Base-by-base conservation (phyloP, 768 basidiomycete genomes). In the Fistulinella prunicolor region DNA sequence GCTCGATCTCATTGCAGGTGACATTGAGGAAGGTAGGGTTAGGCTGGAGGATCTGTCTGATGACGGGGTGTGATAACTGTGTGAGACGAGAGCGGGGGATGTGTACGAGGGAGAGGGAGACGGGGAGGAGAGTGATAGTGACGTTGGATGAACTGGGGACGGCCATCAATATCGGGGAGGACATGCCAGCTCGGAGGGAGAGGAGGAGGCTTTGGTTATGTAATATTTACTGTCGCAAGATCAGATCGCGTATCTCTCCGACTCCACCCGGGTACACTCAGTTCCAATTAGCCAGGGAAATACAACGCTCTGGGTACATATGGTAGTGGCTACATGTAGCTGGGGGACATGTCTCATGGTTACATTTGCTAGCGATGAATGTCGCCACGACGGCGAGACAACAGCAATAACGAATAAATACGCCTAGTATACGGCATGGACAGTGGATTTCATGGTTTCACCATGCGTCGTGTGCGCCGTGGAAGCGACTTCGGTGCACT, bases 1-100 rank as follows among this genome's bases (percentile, higher is more conserved):
- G 82, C 66, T 90, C 88, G 54, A 89, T 78, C 54, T 86, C 79
- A 62, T 91, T 91, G 69, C 78, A 85, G 44, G 85, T 86, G 47
- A 89, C 75, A 58, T 83, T 87, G 61, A 89, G 74, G 63, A 89
- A 89, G 6, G 76, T 74, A 14, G 84, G 82, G 50, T 70, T 73
- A 3, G 83, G 83, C 42, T 79, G 78, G 44, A 89, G 78, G 48
- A 89, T 79, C 64, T 85, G 83, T 50, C 78, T 78, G 53, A 90
- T 74, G 62, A 89, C 62, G 23, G 79, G 79, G 53, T 81, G 77
- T 9, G 78, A 78, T 44, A 86, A 72, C 2, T 74, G 69, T 22
- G 73, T 61, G 14, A 88, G 76, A 43, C 85, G 80, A n/a, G 77
- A 73, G 47, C 86, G 82, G 39, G 87, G 87, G 49, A 89, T 78